Conservation (phyloP, 805 yeast species). For the Kuraishia floccosa region DNA sequence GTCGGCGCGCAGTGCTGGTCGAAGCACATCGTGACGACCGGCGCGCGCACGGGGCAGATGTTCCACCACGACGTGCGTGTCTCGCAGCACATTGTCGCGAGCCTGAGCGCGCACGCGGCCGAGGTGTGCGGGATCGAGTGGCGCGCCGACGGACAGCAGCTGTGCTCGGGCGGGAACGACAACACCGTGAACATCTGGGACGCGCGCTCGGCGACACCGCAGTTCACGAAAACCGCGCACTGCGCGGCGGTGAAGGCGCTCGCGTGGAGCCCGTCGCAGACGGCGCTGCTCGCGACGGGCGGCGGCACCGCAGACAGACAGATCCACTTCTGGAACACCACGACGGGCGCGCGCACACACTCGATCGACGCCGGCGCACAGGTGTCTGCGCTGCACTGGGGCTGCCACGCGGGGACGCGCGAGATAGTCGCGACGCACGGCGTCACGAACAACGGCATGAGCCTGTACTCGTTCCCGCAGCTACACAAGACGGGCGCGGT, state of each 20-base stretch:
- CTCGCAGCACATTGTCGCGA: constrained; percentile 59
- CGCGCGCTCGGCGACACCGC: constrained; percentile 53
- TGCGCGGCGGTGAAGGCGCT: constrained; percentile 93
- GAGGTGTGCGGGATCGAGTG: constrained; percentile 92
- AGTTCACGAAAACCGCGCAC: constrained; percentile 68
- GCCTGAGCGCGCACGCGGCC: constrained; percentile 60
- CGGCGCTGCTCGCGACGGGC: constrained; percentile 82
- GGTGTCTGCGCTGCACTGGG: constrained; percentile 92
- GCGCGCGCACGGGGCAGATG: constrained; percentile 76
- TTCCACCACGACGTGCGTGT: constrained; percentile 86
- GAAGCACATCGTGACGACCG: constrained; percentile 72
- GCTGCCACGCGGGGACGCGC: constrained; percentile 54
- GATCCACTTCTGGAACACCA: constrained; percentile 92
- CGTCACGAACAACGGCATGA: constrained; percentile 74
- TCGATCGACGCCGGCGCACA: constrained; percentile 89
- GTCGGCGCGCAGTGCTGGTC: constrained; percentile 83
- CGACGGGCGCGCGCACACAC: constrained; percentile 78
- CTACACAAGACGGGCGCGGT: constrained; percentile 84
- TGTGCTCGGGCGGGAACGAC: constrained; percentile 93
- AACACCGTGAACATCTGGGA: constrained; percentile 93
- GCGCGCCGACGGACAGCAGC: constrained; percentile 71
- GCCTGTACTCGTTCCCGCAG: constrained; percentile 78
- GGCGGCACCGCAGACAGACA: constrained; percentile 89
- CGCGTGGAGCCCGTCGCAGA: constrained; percentile 88
- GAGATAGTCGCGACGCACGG: constrained; percentile 95